Conservation (phyloP, 371 early-diverging fungal species). For the Rhizopus arrhizus region DNA sequence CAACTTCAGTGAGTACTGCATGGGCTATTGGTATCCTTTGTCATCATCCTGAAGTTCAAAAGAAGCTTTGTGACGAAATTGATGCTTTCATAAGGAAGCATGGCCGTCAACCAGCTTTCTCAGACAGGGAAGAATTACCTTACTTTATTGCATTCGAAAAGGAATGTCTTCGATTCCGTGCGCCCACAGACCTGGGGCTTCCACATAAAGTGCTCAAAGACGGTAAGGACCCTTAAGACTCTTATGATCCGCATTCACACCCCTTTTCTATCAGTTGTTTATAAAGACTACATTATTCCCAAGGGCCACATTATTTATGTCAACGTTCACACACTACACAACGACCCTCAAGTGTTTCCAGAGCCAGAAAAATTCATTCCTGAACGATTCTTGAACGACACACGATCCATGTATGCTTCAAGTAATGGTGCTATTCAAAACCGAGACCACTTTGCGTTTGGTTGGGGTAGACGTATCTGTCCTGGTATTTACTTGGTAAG, state of each 20-base stretch:
- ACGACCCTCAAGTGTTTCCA: not conserved
- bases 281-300: slow-evolving; percentile 2
- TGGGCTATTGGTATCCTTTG: slow-evolving; percentile 31
- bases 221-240: not conserved
- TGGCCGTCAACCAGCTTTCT: slow-evolving; percentile 12
- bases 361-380: slow-evolving; percentile 11
- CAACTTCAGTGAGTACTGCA: slow-evolving; percentile 22
- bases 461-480: slow-evolving; percentile 24
- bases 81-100: slow-evolving; percentile 14
- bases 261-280: not conserved
- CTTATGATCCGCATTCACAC: not conserved
- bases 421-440: slow-evolving; percentile 3
- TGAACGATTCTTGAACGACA: slow-evolving; percentile 7
- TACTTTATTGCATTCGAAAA: slow-evolving; percentile 21
- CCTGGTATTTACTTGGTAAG: slow-evolving; percentile 22
- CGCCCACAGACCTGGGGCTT: slow-evolving; percentile 17
- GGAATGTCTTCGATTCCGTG: slow-evolving; percentile 25
- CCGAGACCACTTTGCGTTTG: slow-evolving; percentile 2
- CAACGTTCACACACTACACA: slow-evolving; percentile 1
- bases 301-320: not conserved
- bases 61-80: slow-evolving; percentile 19
- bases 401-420: slow-evolving; percentile 2
- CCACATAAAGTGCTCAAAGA: slow-evolving; percentile 20
- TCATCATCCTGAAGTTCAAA: slow-evolving; percentile 27
- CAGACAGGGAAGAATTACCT: slow-evolving; percentile 22